These are phyloP conservation scores for Suillus cothurnatus DNA, from an alignment of 768 basidiomycete species.

Conservation along the genomic window DNA sequence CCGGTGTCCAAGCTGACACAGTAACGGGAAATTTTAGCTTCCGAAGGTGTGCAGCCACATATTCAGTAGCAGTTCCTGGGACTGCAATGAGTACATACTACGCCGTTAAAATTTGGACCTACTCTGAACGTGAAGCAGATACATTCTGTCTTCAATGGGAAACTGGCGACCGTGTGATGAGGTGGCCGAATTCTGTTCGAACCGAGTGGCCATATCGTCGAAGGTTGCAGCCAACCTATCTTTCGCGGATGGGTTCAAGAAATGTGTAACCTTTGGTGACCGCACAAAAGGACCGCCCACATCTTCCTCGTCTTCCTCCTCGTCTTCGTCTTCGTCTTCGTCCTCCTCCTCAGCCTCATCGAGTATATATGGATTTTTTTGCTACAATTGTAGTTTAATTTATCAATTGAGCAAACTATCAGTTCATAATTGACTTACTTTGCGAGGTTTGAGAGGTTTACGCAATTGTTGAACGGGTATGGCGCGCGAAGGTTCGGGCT, in stretches of 20 bases:
- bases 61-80: conserved; percentile 7
- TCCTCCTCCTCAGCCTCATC: background rate
- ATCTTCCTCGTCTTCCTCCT: too few species aligned
- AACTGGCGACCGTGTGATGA: background rate
- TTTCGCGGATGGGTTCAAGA: too few species aligned
- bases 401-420: too few species aligned
- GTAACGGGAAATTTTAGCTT: background rate
- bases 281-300: too few species aligned
- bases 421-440: too few species aligned
- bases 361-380: background rate
- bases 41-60: background rate
- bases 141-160: background rate
- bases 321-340: background rate
- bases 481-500: background rate
- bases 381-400: too few species aligned
- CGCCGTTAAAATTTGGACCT: background rate
- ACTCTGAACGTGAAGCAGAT: background rate
- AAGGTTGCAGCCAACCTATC: too few species aligned
- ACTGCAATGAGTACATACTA: background rate
- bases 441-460: background rate
- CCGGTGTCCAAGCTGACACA: background rate
- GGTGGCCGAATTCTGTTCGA: too few species aligned
- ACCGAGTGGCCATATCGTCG: too few species aligned
- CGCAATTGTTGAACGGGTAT: too few species aligned
- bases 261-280: too few species aligned